A percentile compares a stretch with the other conserved stretches of the same genome.
Conservation (phyloP, 179 eudicot species). For the Camellia oleifera region DNA sequence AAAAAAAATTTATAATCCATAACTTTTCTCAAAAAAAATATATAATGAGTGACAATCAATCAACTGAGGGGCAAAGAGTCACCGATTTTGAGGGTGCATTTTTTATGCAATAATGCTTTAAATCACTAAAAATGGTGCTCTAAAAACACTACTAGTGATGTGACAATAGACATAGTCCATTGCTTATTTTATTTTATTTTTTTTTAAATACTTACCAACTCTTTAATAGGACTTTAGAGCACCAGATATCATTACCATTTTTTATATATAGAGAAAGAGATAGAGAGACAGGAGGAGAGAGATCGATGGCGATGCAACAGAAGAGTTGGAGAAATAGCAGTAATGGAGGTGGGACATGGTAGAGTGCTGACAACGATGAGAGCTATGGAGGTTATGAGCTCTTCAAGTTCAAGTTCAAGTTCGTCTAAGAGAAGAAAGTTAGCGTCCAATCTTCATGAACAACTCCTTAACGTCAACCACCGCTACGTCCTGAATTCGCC, state of each 20-base stretch:
- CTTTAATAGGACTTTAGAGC: no score
- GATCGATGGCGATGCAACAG: neutral
- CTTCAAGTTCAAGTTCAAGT: neutral
- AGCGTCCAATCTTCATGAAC: constrained; percentile 3
- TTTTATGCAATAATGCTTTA: neutral
- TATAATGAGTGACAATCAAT: no score
- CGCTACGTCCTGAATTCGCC: neutral
- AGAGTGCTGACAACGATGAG: neutral
- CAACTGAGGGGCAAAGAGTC: no score
- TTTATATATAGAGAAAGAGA: neutral
- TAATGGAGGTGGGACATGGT: neutral
- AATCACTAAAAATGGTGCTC: no score
- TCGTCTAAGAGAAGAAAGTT: constrained; percentile 20
- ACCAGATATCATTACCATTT: neutral
- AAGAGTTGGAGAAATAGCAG: constrained; percentile 15
- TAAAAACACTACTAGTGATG: no score
- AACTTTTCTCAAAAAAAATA: no score
- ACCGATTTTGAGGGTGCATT: no score
- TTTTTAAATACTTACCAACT: no score
- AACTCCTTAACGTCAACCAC: no score
- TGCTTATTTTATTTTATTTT: no score
- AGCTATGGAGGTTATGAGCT: constrained; percentile 19
- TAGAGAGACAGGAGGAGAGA: neutral
- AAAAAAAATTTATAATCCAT: no score
- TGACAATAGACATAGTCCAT: no score